Evolutionary conservation across 2,329 filamentous ascomycete genomes (phyloP), one percentile per base, ranked within the genome.

Genomic region (Hypomyces rosellus): DNA sequence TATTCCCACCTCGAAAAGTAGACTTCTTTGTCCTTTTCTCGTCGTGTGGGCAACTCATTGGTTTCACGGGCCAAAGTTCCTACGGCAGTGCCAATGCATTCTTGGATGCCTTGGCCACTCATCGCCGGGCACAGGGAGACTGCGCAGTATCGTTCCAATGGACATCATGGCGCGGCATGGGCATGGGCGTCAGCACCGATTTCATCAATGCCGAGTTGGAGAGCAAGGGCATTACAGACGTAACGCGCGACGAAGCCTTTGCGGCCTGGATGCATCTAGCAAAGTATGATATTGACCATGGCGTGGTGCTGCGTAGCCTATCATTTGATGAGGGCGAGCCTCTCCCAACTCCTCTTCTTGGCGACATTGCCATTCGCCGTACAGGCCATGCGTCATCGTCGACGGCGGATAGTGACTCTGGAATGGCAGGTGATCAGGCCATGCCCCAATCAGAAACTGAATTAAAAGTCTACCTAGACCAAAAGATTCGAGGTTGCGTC

Each of bases 221-320:
- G 13, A 52, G 50, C 34, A 52, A 50, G 45, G 53, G 53, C 13
- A 52, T 55, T 16, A 52, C 53, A 2, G 50, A 55, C 15, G 43
- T 55, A 6, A 49, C 53, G 15, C 11, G 33, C 20, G 47, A 50
- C 9, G 47, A 55, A 18, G 53, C 53, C 2, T 55, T 55, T 34
- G 22, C 18, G 12, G 50, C 50, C 4, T 55, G 53, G 53, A 34
- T 33, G 15, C 53, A 52, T 34, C 40, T 52, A 12, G 40, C 33
- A 34, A 48, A 42, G 15, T 50, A 44, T 37, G 47, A 55, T 33
- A 42, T 50, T 5, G 47, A 39, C 33, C 33, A 38, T 13, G 53
- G 36, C 16, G 53, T 55, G 12, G 50, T 55, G 22, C 37, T 41
- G 34, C 43, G 53, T 11, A 43, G 43, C 36, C 39, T 50, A 16